Evolutionary conservation across 805 yeast species (phyloP).

Genomic region (Yarrowia keelungensis): DNA sequence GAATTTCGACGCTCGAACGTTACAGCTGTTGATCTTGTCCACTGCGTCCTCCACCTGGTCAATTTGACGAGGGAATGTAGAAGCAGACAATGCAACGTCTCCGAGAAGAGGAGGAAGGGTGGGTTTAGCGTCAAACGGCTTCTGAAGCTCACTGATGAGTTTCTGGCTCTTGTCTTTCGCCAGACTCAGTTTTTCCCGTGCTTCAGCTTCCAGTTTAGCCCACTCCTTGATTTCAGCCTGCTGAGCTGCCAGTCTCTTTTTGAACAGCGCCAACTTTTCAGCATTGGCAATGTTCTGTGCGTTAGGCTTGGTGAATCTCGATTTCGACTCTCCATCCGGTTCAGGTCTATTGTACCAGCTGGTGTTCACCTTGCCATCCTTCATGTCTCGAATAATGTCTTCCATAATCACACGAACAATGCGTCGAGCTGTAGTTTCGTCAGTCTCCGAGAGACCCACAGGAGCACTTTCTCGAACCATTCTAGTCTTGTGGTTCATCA

Average conservation of each 20-base stretch:
- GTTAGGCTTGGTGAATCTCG: slow-evolving; percentile 55
- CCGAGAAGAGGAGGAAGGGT: slow-evolving; percentile 10
- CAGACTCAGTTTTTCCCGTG: neutral
- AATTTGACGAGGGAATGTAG: slow-evolving; percentile 25
- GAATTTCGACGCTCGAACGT: slow-evolving; percentile 43
- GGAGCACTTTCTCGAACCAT: slow-evolving; percentile 52
- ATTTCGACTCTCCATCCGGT: slow-evolving; percentile 46
- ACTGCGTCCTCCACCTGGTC: slow-evolving; percentile 42
- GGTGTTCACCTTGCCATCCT: slow-evolving; percentile 64
- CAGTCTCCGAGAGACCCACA: slow-evolving; percentile 45
- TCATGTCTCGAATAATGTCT: slow-evolving; percentile 64
- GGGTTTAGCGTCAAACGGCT: slow-evolving; percentile 4
- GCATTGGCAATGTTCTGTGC: slow-evolving; percentile 63
- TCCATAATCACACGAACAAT: slow-evolving; percentile 69
- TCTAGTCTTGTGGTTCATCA: slow-evolving; percentile 52
- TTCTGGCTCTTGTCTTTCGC: slow-evolving; percentile 11
- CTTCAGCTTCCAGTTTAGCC: slow-evolving; percentile 45
- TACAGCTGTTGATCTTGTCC: slow-evolving; percentile 43
- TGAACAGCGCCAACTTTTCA: slow-evolving; percentile 57
- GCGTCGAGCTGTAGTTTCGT: slow-evolving; percentile 43
- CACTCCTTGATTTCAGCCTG: slow-evolving; percentile 58
- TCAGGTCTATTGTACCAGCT: slow-evolving; percentile 67
- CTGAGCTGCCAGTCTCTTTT: slow-evolving; percentile 55
- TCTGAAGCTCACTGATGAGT: neutral
- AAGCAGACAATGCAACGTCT: neutral